Base-by-base conservation (phyloP, 2,329 filamentous ascomycete species). In the Dothideomycetes sp. region DNA sequence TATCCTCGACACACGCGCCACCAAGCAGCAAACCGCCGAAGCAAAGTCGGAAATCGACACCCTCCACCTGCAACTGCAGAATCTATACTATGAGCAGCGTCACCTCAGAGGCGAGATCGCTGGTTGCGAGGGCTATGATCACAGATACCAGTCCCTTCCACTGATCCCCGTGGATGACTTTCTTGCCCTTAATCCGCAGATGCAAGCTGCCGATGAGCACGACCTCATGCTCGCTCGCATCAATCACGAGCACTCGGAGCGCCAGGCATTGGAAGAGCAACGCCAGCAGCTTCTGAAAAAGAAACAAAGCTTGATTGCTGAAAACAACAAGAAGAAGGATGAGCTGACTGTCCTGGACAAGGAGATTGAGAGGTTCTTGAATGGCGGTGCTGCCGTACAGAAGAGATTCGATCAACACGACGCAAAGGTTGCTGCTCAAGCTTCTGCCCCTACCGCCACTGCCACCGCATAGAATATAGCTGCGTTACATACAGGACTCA, bases 41-140 rank as follows among this genome's bases (percentile, higher is more conserved):
- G 84, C 83, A 36, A 78, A 88, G 36, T 84, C 89, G 52, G 86
- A 94, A 62, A 86, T 96, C 47, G 91, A 98, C 58, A 77, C 81
- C 36, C 70, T 98, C 45, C 88, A 96, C 57, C 71, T 98, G 29
- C 84, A 94, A 55, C 71, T 98, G 40, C 89, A 96, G 62, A 98
- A 98, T 55, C 67, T 98, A 5, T 93, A 91, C 60, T 98, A 98
- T 56, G 89, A 98, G 61, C 88, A 96, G 64, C 73, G 85, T 40
- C 87, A 95, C 60, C 66, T 98, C 40, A 78, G 84, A 47, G 84
- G 84, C 36, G 91, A 98, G 63, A 96, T 98, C 45, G 69, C 76
- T 1, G 86, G 84, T 7, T 96, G 91, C 59, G 84, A 94, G 57
- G 82, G 80, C 37, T 95, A 93, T 52, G 84, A 94, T 48, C 89